Evolutionary conservation across 352 stramenopile species (phyloP).

Genomic region (Globisporangium orthogonon): DNA sequence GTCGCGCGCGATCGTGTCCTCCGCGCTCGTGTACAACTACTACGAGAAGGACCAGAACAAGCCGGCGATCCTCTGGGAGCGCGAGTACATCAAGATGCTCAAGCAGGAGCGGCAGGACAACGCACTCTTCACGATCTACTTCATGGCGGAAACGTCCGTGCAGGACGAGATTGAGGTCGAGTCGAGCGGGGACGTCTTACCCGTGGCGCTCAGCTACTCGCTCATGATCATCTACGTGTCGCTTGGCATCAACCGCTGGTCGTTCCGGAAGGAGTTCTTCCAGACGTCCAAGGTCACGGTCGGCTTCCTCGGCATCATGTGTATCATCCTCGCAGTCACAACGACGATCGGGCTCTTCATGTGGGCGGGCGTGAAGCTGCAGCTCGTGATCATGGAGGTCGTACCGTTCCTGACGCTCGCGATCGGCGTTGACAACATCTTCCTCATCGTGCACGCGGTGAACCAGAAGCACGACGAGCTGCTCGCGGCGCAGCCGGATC

Average conservation of each 20-base stretch:
- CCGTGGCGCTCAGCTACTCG: slow-evolving; percentile 41
- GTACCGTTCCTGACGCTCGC: slow-evolving; percentile 57
- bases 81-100: slow-evolving; percentile 52
- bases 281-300: slow-evolving; percentile 57
- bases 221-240: slow-evolving; percentile 71
- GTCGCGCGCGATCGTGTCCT: slow-evolving; percentile 38
- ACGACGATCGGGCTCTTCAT: slow-evolving; percentile 64
- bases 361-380: slow-evolving; percentile 51
- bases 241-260: slow-evolving; percentile 61
- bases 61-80: slow-evolving; percentile 59
- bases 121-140: slow-evolving; percentile 54
- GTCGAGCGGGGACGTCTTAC: slow-evolving; percentile 39
- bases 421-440: slow-evolving; percentile 71
- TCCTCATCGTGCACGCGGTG: slow-evolving; percentile 55
- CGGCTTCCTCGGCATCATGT: slow-evolving; percentile 55
- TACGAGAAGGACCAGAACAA: slow-evolving; percentile 35
- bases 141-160: slow-evolving; percentile 49
- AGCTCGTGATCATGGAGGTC: slow-evolving; percentile 66
- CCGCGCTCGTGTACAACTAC: slow-evolving; percentile 60
- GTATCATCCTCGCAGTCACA: slow-evolving; percentile 53
- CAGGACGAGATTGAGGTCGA: slow-evolving; percentile 53
- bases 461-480: slow-evolving; percentile 40
- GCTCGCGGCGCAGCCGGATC: slow-evolving; percentile 32
- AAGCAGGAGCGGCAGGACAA: slow-evolving; percentile 40
- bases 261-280: slow-evolving; percentile 39